Conservation (phyloP, 768 basidiomycete genomes). For the Tricholoma furcatifolium region DNA sequence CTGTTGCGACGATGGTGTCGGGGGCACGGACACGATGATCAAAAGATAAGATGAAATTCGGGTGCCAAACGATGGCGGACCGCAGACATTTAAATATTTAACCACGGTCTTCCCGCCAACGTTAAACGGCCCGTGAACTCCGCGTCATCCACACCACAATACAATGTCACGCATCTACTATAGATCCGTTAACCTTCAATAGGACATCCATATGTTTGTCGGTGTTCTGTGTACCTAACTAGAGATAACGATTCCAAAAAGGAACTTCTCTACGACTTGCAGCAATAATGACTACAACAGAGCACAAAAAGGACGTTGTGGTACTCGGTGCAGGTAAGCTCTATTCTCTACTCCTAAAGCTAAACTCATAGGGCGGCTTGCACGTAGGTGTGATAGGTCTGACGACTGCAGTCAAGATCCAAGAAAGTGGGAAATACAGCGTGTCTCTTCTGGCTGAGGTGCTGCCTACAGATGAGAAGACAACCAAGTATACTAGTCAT, state of each 20-base stretch:
- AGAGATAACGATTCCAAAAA: not conserved
- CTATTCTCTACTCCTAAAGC: not conserved
- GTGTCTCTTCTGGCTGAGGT: conserved; percentile 73
- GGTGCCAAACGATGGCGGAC: too few species aligned
- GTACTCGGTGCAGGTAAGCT: conserved; percentile 22
- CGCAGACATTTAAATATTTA: too few species aligned
- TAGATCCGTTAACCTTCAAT: too few species aligned
- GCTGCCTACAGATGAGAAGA: conserved; percentile 70
- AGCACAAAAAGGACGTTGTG: conserved; percentile 10
- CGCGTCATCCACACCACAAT: too few species aligned
- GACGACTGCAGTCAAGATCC: conserved; percentile 70
- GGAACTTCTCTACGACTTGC: not conserved
- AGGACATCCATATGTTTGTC: not conserved
- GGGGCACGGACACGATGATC: too few species aligned
- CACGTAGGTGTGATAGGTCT: conserved; percentile 71
- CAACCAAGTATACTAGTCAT: conserved; percentile 73
- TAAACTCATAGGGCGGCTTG: not conserved
- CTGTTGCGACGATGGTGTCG: too few species aligned
- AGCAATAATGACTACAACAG: not conserved
- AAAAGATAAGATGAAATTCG: too few species aligned
- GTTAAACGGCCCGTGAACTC: too few species aligned
- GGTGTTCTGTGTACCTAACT: not conserved
- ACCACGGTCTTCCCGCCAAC: too few species aligned
- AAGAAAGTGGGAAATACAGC: conserved; percentile 56
- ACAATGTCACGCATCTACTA: too few species aligned